These are phyloP conservation scores for Ogataea thermomethanolica DNA, from an alignment of 805 yeast species.

Conservation along the genomic window DNA sequence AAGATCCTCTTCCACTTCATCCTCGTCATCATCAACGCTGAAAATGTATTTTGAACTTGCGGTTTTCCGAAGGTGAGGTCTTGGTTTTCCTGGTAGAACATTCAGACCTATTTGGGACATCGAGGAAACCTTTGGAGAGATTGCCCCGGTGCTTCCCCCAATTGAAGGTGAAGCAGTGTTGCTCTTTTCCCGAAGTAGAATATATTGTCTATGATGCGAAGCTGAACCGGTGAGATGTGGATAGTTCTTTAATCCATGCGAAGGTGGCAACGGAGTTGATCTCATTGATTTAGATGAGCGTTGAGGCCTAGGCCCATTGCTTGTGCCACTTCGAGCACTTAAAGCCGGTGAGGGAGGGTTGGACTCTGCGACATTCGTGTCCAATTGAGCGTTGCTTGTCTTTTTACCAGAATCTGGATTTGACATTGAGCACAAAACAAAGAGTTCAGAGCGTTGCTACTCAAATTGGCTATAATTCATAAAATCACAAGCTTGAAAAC, in stretches of 20 bases:
- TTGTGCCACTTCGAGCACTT: conserved; percentile 9
- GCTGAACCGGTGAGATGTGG: conserved; percentile 21
- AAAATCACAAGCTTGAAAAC: no score
- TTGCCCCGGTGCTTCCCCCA: conserved; percentile 5
- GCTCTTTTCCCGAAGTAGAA: conserved; percentile 29
- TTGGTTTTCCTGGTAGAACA: conserved; percentile 17
- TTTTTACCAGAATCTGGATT: conserved; percentile 10
- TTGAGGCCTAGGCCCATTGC: conserved; percentile 14
- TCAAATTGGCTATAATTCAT: no score
- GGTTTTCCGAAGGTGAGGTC: conserved; percentile 26
- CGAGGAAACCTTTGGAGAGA: conserved; percentile 16
- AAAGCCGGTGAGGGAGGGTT: conserved; percentile 10
- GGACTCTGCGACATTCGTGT: conserved; percentile 2
- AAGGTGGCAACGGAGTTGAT: conserved; percentile 25
- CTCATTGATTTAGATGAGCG: conserved; percentile 14
- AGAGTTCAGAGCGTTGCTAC: no score
- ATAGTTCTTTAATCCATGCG: conserved; percentile 15
- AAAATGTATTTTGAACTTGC: conserved; percentile 43
- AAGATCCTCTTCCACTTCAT: conserved; percentile 61
- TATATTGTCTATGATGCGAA: conserved; percentile 32
- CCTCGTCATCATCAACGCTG: conserved; percentile 80
- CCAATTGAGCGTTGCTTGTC: neutral
- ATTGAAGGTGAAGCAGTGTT: conserved; percentile 1
- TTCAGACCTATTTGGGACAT: conserved; percentile 9
- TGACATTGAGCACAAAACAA: conserved; percentile 4